Evolutionary conservation across 1,139 yeast genomes (phyloP).

Genomic region (Candida tetrigidarum): DNA sequence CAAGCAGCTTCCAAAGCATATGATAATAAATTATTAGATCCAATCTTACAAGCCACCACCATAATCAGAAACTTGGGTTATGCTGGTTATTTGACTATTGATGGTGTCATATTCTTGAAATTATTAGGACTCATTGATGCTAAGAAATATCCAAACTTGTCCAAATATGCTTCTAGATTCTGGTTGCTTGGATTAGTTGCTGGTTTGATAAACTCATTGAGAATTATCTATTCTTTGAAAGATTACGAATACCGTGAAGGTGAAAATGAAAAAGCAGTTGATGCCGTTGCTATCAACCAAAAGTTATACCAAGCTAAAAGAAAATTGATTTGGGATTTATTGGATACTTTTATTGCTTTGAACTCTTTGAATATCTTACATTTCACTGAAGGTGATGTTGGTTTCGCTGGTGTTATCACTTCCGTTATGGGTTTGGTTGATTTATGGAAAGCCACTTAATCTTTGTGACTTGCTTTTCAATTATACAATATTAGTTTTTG

Average conservation of each 20-base stretch:
- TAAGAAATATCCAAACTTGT: slow-evolving; percentile 37
- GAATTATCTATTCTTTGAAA: slow-evolving; percentile 30
- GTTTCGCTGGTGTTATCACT: slow-evolving; percentile 84
- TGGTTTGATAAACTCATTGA: slow-evolving; percentile 60
- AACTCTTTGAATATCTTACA: slow-evolving; percentile 65
- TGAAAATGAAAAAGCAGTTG: slow-evolving; percentile 21
- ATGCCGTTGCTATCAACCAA: slow-evolving; percentile 28
- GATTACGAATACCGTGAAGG: slow-evolving; percentile 26
- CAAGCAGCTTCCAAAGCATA: slow-evolving; percentile 70
- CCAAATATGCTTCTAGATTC: slow-evolving; percentile 59
- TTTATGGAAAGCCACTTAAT: slow-evolving; percentile 53
- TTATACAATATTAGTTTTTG: too few species aligned
- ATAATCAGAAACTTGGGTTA: slow-evolving; percentile 73
- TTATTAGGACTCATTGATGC: slow-evolving; percentile 46
- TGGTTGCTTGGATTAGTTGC: slow-evolving; percentile 79
- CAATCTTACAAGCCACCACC: slow-evolving; percentile 59
- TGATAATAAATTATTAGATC: slow-evolving; percentile 75
- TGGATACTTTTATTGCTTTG: slow-evolving; percentile 78
- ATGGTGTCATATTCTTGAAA: slow-evolving; percentile 73
- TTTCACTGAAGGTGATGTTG: slow-evolving; percentile 80
- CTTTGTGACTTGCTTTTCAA: background rate
- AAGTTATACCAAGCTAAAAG: slow-evolving; percentile 54
- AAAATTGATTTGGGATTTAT: slow-evolving; percentile 77
- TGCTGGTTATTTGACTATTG: slow-evolving; percentile 76
- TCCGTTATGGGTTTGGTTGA: slow-evolving; percentile 79